Base-by-base conservation (phyloP, 345 rosid genomes). In the Mercurialis annua region DNA sequence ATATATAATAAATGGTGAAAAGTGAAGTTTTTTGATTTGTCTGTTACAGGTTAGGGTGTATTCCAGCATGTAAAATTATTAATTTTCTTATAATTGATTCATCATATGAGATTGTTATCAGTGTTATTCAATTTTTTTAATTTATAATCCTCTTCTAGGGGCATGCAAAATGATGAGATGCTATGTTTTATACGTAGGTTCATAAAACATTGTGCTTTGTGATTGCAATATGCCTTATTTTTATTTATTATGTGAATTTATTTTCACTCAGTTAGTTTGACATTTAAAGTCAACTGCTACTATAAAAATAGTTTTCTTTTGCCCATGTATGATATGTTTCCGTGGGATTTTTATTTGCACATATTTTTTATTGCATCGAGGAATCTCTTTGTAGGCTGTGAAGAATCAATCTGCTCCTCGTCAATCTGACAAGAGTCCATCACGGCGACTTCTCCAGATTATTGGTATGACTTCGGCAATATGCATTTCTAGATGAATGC, bases 371-470 rank as follows among this genome's bases (percentile, higher is more conserved):
- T 29, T 43, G 62, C 40, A 69, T 69, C 53, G 20, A 46, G 44
- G 72, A 75, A 66, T 74, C 30, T 55, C 30, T 55, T 2, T 56
- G 34, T 71, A 94, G 99, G 89, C 62, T 63, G 76, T 51, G 52
- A 91, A 91, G 81, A 75, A 67, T 75, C 99, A 83, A 68, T 66
- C 89, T 42, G 75, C 76, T 59, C 83, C 83, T 57, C 86, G 90
- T 71, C 84, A 81, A 21, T 72, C 79, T 64, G 81, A 86, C 46
- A 91, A 87, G 80, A 71, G 68, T 73, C 81, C 95, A 34, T 85
- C 92, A 48, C 83, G 43, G 29, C 84, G 93, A 50, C 92, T 89
- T 77, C 87, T 94, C 58, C 95, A 86, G 80, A 90, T 94, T 79
- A 85, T 86, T 70, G 98, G 99, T 94, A 85, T 67, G 87, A 71